These are phyloP conservation scores for Hericium alpestre DNA, from an alignment of 768 basidiomycete genomes.

Conservation along the genomic window DNA sequence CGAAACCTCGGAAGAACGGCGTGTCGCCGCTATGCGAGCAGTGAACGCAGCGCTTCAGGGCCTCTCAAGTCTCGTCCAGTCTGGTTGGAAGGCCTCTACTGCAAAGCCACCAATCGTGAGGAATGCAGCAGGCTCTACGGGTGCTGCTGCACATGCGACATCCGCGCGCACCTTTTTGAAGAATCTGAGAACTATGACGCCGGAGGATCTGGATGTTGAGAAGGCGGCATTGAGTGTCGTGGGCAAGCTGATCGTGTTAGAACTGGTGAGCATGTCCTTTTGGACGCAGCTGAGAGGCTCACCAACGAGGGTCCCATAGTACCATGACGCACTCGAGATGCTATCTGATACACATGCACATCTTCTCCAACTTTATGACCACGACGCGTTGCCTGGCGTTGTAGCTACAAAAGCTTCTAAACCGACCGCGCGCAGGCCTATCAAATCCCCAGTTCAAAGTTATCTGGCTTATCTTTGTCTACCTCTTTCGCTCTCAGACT, in stretches of 20 bases:
- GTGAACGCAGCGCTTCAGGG: constrained; percentile 55
- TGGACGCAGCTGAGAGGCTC: too few species aligned
- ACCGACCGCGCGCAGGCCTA: constrained; percentile 5
- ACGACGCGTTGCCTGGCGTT: background rate
- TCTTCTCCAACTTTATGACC: constrained; percentile 24
- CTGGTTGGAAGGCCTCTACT: constrained; percentile 46
- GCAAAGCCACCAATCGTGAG: constrained; percentile 17
- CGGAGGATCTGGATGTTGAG: constrained; percentile 55
- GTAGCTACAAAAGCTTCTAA: background rate
- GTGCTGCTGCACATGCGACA: constrained; percentile 26
- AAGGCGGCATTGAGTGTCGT: constrained; percentile 58
- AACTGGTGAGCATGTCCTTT: constrained; percentile 43
- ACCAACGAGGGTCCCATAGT: constrained; percentile 25
- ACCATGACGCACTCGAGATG: constrained; percentile 35
- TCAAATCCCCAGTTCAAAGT: constrained; percentile 6
- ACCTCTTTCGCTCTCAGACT: constrained; percentile 28
- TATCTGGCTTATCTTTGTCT: constrained; percentile 27
- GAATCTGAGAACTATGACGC: constrained; percentile 33
- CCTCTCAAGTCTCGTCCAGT: constrained; percentile 39
- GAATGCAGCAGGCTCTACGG: constrained; percentile 15
- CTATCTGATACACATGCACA: constrained; percentile 37
- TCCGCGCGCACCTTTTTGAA: constrained; percentile 35
- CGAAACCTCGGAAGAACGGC: background rate
- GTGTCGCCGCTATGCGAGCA: constrained; percentile 40
- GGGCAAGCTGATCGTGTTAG: constrained; percentile 56